phyloP scores from a whole-genome alignment of 2,329 filamentous ascomycete species.

The Pseudodiploospora longispora region DNA sequence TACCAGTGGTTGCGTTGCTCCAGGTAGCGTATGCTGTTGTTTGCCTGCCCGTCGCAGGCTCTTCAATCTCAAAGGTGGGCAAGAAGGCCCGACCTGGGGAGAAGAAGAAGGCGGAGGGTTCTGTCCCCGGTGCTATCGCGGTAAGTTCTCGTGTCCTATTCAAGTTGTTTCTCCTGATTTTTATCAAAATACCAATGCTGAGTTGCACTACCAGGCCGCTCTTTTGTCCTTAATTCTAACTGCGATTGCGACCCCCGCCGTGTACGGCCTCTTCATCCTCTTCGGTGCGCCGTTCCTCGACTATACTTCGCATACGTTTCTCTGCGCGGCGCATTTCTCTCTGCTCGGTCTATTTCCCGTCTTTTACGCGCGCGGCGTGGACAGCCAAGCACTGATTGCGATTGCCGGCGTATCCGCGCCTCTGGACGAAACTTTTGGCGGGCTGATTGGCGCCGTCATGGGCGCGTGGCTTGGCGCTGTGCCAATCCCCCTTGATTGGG shows the following conservation, averaged over 20 bases:
- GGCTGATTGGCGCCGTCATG: slow-evolving; percentile 64
- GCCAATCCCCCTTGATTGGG: slow-evolving; percentile 95
- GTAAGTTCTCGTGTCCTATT: slow-evolving; percentile 26
- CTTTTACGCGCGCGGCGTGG: slow-evolving; percentile 78
- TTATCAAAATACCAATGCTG: too few relatives aligned
- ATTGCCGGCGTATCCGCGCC: slow-evolving; percentile 61
- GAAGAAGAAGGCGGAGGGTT: slow-evolving; percentile 43
- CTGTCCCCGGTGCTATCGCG: slow-evolving; percentile 36
- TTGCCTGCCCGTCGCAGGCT: slow-evolving; percentile 55
- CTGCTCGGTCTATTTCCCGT: slow-evolving; percentile 71
- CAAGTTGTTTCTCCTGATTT: too few relatives aligned
- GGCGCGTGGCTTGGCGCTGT: slow-evolving; percentile 92
- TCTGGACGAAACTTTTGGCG: slow-evolving; percentile 78
- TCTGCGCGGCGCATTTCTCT: slow-evolving; percentile 75
- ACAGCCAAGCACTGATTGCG: slow-evolving; percentile 60
- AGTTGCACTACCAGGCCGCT: slow-evolving; percentile 27
- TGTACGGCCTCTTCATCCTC: slow-evolving; percentile 63
- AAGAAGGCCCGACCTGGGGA: slow-evolving; percentile 46
- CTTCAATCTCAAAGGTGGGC: slow-evolving; percentile 28
- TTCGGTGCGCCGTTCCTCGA: slow-evolving; percentile 88
- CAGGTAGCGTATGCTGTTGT: slow-evolving; percentile 56
- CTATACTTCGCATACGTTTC: slow-evolving; percentile 67
- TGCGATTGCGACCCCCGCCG: slow-evolving; percentile 56
- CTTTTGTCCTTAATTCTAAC: slow-evolving; percentile 50
- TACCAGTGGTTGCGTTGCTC: slow-evolving; percentile 54